Evolutionary conservation across 108 stramenopile species (phyloP).

Genomic region (Nannochloropsis gaditana): DNA sequence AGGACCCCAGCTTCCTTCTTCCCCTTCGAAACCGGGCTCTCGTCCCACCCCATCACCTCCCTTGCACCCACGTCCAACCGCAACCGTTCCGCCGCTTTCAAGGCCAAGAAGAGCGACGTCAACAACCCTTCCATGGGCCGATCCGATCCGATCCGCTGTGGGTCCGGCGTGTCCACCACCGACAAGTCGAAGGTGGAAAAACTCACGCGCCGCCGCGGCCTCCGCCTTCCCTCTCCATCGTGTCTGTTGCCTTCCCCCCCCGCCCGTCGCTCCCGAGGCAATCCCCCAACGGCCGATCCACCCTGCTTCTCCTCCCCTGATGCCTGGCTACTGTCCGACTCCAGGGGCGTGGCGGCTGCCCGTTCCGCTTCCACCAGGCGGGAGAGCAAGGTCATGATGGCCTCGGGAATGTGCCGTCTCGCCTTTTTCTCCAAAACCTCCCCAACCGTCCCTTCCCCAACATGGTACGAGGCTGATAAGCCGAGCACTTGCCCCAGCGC

Average conservation of each 20-base stretch:
- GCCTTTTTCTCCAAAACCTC: constrained; percentile 10
- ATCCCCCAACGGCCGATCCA: not conserved
- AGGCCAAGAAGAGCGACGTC: not conserved
- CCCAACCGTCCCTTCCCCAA: not conserved
- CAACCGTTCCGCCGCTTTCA: not conserved
- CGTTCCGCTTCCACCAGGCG: not conserved
- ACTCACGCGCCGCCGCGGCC: not conserved
- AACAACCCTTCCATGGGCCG: constrained; percentile 11
- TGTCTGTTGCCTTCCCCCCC: not conserved
- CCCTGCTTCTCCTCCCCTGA: not conserved
- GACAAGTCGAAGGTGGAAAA: not conserved
- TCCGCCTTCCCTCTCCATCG: not conserved
- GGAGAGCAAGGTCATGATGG: constrained; percentile 4
- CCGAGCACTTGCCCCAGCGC: not conserved
- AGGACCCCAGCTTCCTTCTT: not conserved
- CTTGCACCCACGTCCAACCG: not conserved
- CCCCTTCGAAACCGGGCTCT: too few relatives aligned
- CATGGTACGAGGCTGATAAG: not conserved
- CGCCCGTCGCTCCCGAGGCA: not conserved
- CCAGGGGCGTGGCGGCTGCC: not conserved
- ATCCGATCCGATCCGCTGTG: not conserved
- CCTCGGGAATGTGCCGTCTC: not conserved
- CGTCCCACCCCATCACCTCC: not conserved
- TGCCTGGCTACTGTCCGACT: not conserved
- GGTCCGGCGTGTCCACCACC: not conserved